Evolutionary conservation across 129 eudicot genomes (phyloP).

Genomic region (Lactuca saligna): DNA sequence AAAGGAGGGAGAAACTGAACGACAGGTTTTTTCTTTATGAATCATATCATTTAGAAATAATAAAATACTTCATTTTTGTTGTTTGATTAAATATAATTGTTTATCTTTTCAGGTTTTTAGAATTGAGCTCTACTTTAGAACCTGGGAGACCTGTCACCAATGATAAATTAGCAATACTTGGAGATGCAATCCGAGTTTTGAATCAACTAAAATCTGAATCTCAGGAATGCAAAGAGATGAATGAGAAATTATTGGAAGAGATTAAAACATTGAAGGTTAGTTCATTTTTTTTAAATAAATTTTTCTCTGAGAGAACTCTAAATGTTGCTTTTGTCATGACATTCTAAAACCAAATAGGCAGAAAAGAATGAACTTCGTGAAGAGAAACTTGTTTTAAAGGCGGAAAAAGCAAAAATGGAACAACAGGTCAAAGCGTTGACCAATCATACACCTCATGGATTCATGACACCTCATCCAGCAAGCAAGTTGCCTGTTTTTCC

Average conservation of each 20-base stretch:
- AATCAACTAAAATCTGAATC: conserved; percentile 77
- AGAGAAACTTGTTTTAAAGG: conserved; percentile 68
- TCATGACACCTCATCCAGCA: conserved; percentile 53
- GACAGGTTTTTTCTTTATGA: conserved; percentile 47
- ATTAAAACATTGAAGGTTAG: conserved; percentile 76
- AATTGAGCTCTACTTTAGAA: conserved; percentile 71
- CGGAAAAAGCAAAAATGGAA: conserved; percentile 75
- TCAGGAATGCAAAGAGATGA: conserved; percentile 58
- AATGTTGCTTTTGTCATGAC: not conserved
- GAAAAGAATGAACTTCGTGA: conserved; percentile 96
- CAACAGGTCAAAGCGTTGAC: conserved; percentile 65
- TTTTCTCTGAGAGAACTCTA: not conserved
- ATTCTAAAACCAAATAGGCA: conserved; percentile 42
- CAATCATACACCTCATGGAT: conserved; percentile 49
- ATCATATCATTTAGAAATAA: conserved; percentile 1
- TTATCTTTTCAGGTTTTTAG: conserved; percentile 55
- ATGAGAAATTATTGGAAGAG: conserved; percentile 69
- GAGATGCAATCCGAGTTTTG: conserved; percentile 76
- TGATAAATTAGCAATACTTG: conserved; percentile 76
- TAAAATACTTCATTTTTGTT: not conserved
- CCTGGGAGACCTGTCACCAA: conserved; percentile 77
- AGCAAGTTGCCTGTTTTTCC: conserved; percentile 75
- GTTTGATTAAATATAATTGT: not conserved
- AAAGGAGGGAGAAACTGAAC: conserved; percentile 77
- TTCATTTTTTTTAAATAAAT: not conserved